Base-by-base conservation (phyloP, 2,329 filamentous ascomycete species). In the Alternaria consortialis region DNA sequence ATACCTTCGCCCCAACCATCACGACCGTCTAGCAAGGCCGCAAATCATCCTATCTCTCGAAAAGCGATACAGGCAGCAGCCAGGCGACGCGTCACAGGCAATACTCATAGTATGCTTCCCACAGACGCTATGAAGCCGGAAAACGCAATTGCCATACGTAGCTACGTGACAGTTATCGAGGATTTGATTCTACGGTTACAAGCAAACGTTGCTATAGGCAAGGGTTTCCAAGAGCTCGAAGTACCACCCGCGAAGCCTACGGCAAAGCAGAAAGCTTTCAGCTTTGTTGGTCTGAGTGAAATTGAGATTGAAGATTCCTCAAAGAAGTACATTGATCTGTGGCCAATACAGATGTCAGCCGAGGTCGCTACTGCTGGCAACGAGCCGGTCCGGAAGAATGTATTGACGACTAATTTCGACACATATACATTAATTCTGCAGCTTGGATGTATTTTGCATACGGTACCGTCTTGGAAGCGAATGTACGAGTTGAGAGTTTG, bases 271-370 rank as follows among this genome's bases (percentile, higher is more conserved):
- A 70, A 65, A 31, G 51, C 71, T 1, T 57, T 79, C 3, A 63
- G 56, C 23, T 56, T 73, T 31, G 36, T 79, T 13, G 68, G 73
- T 7, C 62, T 77, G 0, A 56, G 58, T 8, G 64, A 70, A 2
- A 47, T 67, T 0, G 83, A 86, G 20, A 77, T 83, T 1, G 83
- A 87, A 39, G 84, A 84, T 17, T 87, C 89, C 54, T 82, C 81
- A 4, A 94, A 94, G 74, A 91, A 88, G 71, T 94, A 90, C 71
- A 92, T 97, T 63, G 93, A 97, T 72, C 81, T 97, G 5, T 97
- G 93, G 93, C 93, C 93, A 0, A 95, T 97, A 54, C 93, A 97
- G 67, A 97, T 97, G 92, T 94, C 92, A 6, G 92, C 92, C 1
- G 91, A 94, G 70, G 86, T 95, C 34, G 86, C 88, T 0, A 83